phyloP scores from a whole-genome alignment of 805 yeast genomes.

The Myxozyma neotropica region DNA sequence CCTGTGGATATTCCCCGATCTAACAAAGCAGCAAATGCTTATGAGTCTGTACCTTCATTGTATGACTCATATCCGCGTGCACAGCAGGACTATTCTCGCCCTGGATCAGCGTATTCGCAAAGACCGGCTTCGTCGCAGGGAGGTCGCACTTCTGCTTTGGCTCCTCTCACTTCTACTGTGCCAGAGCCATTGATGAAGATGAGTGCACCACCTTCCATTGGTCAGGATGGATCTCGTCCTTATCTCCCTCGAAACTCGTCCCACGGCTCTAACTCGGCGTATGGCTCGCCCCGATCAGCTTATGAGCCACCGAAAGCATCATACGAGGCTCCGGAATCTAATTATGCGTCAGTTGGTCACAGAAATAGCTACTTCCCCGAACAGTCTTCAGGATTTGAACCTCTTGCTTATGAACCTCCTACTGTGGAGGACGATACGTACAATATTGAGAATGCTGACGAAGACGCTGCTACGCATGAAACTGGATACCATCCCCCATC shows the following conservation, averaged over 20 bases:
- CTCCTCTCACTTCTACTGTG: background rate
- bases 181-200: background rate
- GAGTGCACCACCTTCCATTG: background rate
- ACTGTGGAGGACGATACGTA: background rate
- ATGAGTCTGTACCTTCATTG: conserved; percentile 7
- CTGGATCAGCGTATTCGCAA: conserved; percentile 4
- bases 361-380: background rate
- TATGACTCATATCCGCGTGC: conserved; percentile 5
- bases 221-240: background rate
- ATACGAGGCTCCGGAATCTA: conserved; percentile 34
- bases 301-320: conserved; percentile 22
- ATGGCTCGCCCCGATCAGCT: conserved; percentile 31
- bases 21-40: background rate
- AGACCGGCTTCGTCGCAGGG: conserved; percentile 12
- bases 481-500: background rate
- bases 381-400: background rate
- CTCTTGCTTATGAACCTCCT: background rate
- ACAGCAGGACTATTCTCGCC: conserved; percentile 7
- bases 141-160: conserved; percentile 1
- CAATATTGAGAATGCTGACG: background rate
- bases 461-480: background rate
- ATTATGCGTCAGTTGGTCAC: conserved; percentile 9
- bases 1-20: conserved; percentile 18
- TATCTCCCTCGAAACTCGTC: conserved; percentile 2
- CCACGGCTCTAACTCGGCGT: background rate